phyloP scores from a whole-genome alignment of 208 protist genomes.

The Leishmania amazonensis region DNA sequence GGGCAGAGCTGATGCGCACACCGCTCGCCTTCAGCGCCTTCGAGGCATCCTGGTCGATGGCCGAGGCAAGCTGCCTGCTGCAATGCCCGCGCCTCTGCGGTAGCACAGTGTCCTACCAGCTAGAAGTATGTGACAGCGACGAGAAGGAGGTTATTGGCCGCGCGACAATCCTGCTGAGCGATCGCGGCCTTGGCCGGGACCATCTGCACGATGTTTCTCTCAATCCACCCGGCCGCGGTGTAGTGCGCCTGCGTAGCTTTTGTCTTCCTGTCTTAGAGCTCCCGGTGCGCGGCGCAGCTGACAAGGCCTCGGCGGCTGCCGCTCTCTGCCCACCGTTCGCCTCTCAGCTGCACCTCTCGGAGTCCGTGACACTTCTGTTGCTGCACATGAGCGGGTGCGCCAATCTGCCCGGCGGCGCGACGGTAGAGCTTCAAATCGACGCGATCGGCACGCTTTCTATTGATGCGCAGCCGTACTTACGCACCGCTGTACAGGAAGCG shows the following conservation, averaged over 20 bases:
- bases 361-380: slow-evolving; percentile 39
- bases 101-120: slow-evolving; percentile 47
- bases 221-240: slow-evolving; percentile 34
- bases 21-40: slow-evolving; percentile 56
- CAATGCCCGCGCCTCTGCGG: slow-evolving; percentile 61
- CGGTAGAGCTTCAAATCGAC: slow-evolving; percentile 61
- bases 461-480: slow-evolving; percentile 40
- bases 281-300: neutral
- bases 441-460: slow-evolving; percentile 50
- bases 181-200: slow-evolving; percentile 46
- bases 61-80: slow-evolving; percentile 79
- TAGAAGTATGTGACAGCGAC: slow-evolving; percentile 88
- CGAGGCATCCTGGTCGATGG: slow-evolving; percentile 46
- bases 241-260: slow-evolving; percentile 37
- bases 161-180: slow-evolving; percentile 46
- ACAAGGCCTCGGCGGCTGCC: neutral
- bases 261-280: slow-evolving; percentile 25
- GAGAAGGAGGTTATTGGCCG: slow-evolving; percentile 50
- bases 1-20: slow-evolving; percentile 60
- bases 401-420: slow-evolving; percentile 49
- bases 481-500: slow-evolving; percentile 49
- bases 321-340: neutral
- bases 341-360: neutral
- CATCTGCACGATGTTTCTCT: slow-evolving; percentile 55
- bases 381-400: slow-evolving; percentile 62